Base-by-base conservation (phyloP, 345 rosid species). In the Leavenworthia alabamica region DNA sequence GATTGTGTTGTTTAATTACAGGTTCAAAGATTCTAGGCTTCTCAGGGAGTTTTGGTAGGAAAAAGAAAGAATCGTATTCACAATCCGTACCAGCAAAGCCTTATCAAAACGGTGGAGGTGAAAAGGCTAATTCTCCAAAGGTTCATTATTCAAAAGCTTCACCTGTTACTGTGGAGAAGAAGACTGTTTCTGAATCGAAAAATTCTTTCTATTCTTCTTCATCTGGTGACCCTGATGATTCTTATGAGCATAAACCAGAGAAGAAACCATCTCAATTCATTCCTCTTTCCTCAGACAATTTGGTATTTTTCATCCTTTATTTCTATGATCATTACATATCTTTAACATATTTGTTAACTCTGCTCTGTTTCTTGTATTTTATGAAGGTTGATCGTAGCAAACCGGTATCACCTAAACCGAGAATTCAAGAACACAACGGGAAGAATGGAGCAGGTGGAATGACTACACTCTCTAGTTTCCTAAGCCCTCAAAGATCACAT, bases 21-120 rank as follows among this genome's bases (percentile, higher is more conserved):
- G 96, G 78, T 44, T 81, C 88, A 51, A 62, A 60, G 68, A 44
- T 70, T 48, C 74, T 78, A 60, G 79, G 75, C 29, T 63, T 71
- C 50, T 59, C 90, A 33, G 71, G 78, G 50, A 86, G 90, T 81
- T 79, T 84, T 55, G 84, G 85, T 58, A 73, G 77, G 73, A 83
- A 76, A 59, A 79, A 86, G 82, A 82, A 82, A 50, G 83, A 72
- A 69, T 32, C 81, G n/a, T 50, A 71, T 41, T 69, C 83, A 55
- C 79, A 63, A 56, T 78, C 86, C 36, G 71, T 41, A 62, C 61
- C 62, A 6, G 37, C 19, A 56, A 73, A 5, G 19, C 23, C 70
- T 23, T 49, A 56, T 32, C 60, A 63, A 54, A 78, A 66, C 33
- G 64, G 45, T 13, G 55, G 72, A 40, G 60, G 41, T 32, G 51